A percentile compares a stretch with the other conserved stretches of the same genome.
These are phyloP conservation scores for Gymnopilus dilepis DNA, from an alignment of 768 basidiomycete species.

Conservation along the genomic window DNA sequence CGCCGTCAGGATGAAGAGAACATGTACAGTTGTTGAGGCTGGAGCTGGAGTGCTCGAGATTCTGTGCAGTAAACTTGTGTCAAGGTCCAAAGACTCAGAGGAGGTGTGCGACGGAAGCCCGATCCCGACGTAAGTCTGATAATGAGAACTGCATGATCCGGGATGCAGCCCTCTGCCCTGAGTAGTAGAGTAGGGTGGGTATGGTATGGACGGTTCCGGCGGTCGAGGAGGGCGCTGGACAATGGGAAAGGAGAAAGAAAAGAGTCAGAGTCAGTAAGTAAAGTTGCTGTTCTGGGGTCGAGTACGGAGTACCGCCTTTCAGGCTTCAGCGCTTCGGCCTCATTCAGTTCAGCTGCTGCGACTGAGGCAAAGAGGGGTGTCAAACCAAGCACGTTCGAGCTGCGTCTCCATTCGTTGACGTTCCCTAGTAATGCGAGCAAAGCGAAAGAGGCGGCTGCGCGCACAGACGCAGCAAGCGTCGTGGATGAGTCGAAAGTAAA, in stretches of 20 bases:
- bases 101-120: not conserved
- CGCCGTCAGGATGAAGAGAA: too few relatives aligned
- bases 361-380: not conserved
- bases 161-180: not conserved
- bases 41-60: not conserved
- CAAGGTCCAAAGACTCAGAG: too few relatives aligned
- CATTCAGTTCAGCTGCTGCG: too few relatives aligned
- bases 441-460: not conserved
- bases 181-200: not conserved
- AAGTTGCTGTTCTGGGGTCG: too few relatives aligned
- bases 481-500: not conserved
- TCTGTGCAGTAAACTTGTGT: too few relatives aligned
- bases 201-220: not conserved
- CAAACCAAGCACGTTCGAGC: too few relatives aligned
- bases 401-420: too few relatives aligned
- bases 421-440: too few relatives aligned
- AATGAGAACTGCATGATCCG: not conserved
- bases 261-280: too few relatives aligned
- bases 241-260: not conserved
- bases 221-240: not conserved
- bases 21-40: not conserved
- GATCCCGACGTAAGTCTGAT: not conserved
- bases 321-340: too few relatives aligned
- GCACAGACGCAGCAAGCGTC: too few relatives aligned
- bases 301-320: too few relatives aligned